A percentile compares a stretch with the other conserved stretches of the same genome.
phyloP scores from a whole-genome alignment of 305 asterid species.

The Euphrasia arctica region DNA sequence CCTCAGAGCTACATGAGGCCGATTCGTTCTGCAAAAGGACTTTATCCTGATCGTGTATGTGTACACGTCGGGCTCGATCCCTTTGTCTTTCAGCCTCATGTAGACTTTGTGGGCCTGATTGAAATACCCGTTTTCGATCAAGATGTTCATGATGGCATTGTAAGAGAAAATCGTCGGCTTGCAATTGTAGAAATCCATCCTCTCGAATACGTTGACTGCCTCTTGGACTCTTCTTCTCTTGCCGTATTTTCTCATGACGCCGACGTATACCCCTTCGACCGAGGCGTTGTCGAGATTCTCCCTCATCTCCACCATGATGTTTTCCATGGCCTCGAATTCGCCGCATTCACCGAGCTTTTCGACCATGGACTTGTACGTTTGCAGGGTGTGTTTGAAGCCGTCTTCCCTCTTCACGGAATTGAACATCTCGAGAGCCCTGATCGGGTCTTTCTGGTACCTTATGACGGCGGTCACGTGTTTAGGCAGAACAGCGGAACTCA shows the following conservation, averaged over 20 bases:
- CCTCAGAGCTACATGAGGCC: constrained; percentile 84
- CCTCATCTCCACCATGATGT: constrained; percentile 62
- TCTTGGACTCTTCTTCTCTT: constrained; percentile 66
- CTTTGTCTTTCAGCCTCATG: constrained; percentile 75
- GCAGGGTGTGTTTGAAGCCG: constrained; percentile 64
- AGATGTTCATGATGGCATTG: constrained; percentile 77
- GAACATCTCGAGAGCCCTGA: constrained; percentile 86
- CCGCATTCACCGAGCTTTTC: constrained; percentile 78
- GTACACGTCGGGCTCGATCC: constrained; percentile 74
- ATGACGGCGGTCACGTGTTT: constrained; percentile 88
- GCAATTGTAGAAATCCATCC: constrained; percentile 85
- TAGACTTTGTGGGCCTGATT: constrained; percentile 87
- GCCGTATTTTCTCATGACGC: constrained; percentile 76
- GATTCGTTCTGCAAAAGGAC: constrained; percentile 72
- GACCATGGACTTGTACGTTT: constrained; percentile 69
- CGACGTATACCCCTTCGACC: constrained; percentile 78
- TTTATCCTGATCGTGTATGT: constrained; percentile 86
- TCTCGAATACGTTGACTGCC: constrained; percentile 81
- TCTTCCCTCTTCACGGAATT: constrained; percentile 68
- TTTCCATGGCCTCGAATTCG: constrained; percentile 82
- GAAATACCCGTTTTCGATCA: constrained; percentile 71
- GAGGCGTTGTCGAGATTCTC: constrained; percentile 41
- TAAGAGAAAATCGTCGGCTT: constrained; percentile 63
- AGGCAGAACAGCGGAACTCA: constrained; percentile 56
- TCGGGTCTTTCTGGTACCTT: constrained; percentile 67